Evolutionary conservation across 2,329 filamentous ascomycete genomes (phyloP), one percentile per base, ranked within the genome.

Genomic region (Colletotrichum graminicola): DNA sequence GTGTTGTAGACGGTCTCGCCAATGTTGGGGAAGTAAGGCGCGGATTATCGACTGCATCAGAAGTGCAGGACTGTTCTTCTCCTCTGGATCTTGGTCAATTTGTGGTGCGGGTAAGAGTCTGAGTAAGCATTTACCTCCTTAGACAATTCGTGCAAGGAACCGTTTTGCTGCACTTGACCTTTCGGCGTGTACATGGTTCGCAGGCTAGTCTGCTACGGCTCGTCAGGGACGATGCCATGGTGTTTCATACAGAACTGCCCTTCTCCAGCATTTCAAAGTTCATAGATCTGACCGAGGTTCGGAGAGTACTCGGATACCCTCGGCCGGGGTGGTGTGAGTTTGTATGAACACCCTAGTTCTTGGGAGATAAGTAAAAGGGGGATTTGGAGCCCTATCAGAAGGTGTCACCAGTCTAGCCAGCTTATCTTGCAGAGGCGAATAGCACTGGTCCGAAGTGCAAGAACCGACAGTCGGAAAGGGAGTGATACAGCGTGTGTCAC

Each of bases 141-240:
- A 75, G 45, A 54, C 76, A 77, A 10, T 76, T 76, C 39, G 72
- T 74, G 56, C 76, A 77, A 14, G 76, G 76, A 16, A 74, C 62
- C 4, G 75, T 75, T 61, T 77, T 77, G 63, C 73, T 75, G 56
- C 76, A 77, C 76, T 70, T 29, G 49, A 52, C 49, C 49, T 52
- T 52, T 18, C 49, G 49, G 5, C 76, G 75, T 2, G 75, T 76
- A 41, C 76, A 77, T 1, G 74, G 45, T 2, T 61, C 67, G 57
- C 74, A 77, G n/a, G 75, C 73, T 18, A 74, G 72, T 34, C 64
- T 41, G 34, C 63, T 65, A 6, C 59, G 67, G 41, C 34, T 43
- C 23, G 54, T 55, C 29, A 32, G n/a, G 45, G 36, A 29, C 7
- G 45, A 26, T 55, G 54, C 26, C 52, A 66, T 66, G 26, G 34